Evolutionary conservation across 163 green algal species (phyloP).

Genomic region (Prototheca wickerhamii): DNA sequence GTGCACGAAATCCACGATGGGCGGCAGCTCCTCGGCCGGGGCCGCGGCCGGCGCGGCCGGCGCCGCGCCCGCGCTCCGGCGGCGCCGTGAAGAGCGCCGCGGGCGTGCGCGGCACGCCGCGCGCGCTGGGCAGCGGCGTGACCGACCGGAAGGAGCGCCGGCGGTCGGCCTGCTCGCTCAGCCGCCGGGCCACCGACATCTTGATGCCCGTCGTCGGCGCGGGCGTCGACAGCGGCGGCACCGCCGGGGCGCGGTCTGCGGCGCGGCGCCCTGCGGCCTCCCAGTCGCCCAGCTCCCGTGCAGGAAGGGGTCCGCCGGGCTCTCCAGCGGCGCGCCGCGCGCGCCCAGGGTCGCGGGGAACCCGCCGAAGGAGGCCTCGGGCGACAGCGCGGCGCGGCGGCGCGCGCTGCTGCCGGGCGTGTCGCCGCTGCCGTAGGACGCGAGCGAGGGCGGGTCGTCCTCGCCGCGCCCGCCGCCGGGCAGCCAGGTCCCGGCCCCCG

Average conservation of each 20-base stretch:
- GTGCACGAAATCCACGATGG: slow-evolving; percentile 7
- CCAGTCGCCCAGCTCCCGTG: too few relatives aligned
- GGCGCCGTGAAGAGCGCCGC: slow-evolving; percentile 2
- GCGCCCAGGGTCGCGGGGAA: too few relatives aligned
- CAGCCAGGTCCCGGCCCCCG: background rate
- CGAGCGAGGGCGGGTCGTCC: too few relatives aligned
- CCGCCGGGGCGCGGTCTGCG: background rate
- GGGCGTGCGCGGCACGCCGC: background rate
- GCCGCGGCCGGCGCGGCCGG: background rate
- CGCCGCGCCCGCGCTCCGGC: slow-evolving; percentile 1
- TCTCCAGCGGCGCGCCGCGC: background rate
- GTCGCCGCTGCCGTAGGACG: background rate
- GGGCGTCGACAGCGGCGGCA: background rate
- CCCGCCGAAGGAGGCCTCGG: background rate
- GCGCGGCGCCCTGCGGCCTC: too few relatives aligned
- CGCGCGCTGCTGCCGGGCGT: too few relatives aligned
- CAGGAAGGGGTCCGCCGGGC: background rate
- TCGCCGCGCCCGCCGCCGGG: too few relatives aligned
- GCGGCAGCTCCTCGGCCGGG: background rate
- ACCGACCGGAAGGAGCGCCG: background rate
- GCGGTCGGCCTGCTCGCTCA: slow-evolving; percentile 22
- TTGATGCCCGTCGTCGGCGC: slow-evolving; percentile 2
- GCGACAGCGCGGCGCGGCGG: too few relatives aligned
- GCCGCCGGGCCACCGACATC: slow-evolving; percentile 8
- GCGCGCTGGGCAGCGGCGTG: background rate